These are phyloP conservation scores for Oryza glumipatula DNA, from an alignment of 176 grass and related monocot genomes.

Conservation along the genomic window DNA sequence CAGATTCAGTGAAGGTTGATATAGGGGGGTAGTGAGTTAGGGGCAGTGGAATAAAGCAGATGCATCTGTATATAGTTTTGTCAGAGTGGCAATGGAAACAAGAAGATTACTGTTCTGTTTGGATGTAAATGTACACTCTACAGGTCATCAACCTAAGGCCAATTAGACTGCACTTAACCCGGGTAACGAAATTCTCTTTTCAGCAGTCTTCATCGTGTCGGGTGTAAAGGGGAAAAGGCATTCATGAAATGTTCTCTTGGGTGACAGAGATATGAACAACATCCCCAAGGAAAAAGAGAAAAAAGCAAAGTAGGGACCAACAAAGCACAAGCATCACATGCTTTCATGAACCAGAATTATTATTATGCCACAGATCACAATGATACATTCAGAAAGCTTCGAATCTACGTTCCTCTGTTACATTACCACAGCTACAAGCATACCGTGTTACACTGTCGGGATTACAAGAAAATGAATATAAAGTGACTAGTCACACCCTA, in stretches of 20 bases:
- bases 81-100: neutral
- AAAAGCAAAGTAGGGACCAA: neutral
- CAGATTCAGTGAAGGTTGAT: neutral
- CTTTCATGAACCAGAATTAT: constrained; percentile 18
- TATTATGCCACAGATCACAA: constrained; percentile 15
- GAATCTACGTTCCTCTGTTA: constrained; percentile 16
- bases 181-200: neutral
- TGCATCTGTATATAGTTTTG: neutral
- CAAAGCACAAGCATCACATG: neutral
- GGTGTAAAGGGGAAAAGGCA: neutral
- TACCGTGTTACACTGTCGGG: constrained; percentile 3
- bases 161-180: neutral
- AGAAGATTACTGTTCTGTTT: neutral
- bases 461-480: constrained; percentile 17
- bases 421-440: constrained; percentile 10
- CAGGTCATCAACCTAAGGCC: neutral
- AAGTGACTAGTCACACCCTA: neutral
- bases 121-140: neutral
- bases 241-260: neutral
- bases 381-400: neutral
- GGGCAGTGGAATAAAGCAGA: neutral
- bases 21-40: neutral
- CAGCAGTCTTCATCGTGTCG: neutral
- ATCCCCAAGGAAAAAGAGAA: neutral
- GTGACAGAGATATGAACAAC: neutral